A percentile compares a stretch with the other conserved stretches of the same genome.
Conservation (phyloP, 257 asterid genomes). For the Solanum tacnaense region DNA sequence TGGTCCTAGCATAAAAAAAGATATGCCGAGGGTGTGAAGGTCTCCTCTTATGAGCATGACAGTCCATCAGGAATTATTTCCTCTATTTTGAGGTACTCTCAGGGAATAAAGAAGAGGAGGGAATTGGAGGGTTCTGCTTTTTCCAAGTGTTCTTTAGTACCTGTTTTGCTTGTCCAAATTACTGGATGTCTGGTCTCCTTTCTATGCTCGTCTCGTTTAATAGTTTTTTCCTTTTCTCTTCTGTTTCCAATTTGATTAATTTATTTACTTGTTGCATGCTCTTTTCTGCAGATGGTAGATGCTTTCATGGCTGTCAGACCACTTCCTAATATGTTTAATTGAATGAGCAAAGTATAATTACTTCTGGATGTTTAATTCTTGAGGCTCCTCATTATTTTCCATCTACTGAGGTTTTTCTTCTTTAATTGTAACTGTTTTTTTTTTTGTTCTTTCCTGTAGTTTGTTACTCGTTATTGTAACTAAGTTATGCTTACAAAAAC, state of each 20-base stretch:
- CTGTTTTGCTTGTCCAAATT: not conserved
- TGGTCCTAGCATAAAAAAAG: not conserved
- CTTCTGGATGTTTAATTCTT: not conserved
- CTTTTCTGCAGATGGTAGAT: constrained; percentile 67
- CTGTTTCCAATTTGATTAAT: not conserved
- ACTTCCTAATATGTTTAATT: constrained; percentile 76
- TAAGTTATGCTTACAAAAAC: not conserved
- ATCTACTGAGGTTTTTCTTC: not conserved
- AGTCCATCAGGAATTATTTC: not conserved
- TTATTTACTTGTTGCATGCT: not conserved
- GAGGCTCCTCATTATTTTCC: not conserved
- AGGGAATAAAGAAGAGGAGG: not conserved
- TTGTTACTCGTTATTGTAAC: not conserved
- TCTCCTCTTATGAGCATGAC: not conserved
- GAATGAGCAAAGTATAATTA: not conserved
- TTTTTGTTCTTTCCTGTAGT: not conserved
- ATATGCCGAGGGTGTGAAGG: not conserved
- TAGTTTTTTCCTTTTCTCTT: not conserved
- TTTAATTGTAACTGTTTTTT: not conserved
- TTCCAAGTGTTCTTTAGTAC: not conserved
- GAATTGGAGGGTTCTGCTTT: not conserved
- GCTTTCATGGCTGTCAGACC: constrained; percentile 85
- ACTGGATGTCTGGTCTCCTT: not conserved
- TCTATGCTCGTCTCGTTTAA: not conserved
- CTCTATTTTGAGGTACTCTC: not conserved